Conservation (phyloP, 1,284 basidiomycete species). For the Ustilago loliicola region DNA sequence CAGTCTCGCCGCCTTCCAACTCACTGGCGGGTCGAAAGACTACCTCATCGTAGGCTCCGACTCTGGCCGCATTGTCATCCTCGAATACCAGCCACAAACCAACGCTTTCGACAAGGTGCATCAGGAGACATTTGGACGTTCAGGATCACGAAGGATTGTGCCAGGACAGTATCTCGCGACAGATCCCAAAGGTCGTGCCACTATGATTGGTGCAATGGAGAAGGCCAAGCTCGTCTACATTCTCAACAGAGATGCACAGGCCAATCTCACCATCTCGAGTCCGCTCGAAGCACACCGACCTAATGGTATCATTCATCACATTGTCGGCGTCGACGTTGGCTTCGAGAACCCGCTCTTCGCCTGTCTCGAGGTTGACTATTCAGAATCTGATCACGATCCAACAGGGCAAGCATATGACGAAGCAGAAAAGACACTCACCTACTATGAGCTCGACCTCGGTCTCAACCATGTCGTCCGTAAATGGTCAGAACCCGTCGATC, state of each 20-base stretch:
- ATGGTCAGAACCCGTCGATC: conserved; percentile 67
- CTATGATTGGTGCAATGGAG: conserved; percentile 68
- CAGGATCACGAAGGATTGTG: conserved; percentile 66
- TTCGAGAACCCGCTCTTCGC: conserved; percentile 70
- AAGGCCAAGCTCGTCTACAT: conserved; percentile 69
- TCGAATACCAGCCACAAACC: conserved; percentile 61
- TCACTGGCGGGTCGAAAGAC: conserved; percentile 65
- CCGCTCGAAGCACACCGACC: conserved; percentile 68
- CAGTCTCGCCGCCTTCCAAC: conserved; percentile 64
- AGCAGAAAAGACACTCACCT: conserved; percentile 64
- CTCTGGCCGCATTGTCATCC: conserved; percentile 67
- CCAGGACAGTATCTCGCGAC: conserved; percentile 69
- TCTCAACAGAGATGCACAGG: conserved; percentile 68
- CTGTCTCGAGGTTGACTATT: conserved; percentile 68
- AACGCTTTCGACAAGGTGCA: conserved; percentile 65
- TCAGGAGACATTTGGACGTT: conserved; percentile 68
- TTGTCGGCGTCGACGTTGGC: conserved; percentile 68
- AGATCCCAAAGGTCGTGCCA: conserved; percentile 69
- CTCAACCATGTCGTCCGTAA: conserved; percentile 69
- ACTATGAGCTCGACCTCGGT: conserved; percentile 70
- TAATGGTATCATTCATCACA: conserved; percentile 64
- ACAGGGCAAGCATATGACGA: conserved; percentile 62
- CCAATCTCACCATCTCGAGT: conserved; percentile 69
- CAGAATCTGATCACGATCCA: conserved; percentile 66
- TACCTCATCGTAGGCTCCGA: conserved; percentile 69